Percentiles rank a stretch among this genome's conserved stretches.
Conservation (phyloP, 2,329 filamentous ascomycete genomes). For the Diplodia intermedia region DNA sequence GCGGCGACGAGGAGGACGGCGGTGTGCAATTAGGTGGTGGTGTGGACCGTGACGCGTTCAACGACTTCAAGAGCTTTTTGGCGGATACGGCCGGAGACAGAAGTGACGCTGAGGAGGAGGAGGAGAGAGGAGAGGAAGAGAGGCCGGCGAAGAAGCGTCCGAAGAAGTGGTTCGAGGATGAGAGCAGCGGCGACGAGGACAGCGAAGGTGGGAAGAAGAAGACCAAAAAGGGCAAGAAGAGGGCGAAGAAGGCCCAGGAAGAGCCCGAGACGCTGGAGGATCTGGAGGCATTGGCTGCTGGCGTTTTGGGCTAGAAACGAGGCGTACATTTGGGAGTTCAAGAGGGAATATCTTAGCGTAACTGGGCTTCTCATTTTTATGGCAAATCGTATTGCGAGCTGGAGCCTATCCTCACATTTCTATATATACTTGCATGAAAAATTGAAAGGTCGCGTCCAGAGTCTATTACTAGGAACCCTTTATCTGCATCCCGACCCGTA, state of each 20-base stretch:
- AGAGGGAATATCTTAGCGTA: constrained; percentile 5
- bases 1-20: constrained; percentile 41
- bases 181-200: constrained; percentile 56
- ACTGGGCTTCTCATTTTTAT: background rate
- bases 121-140: constrained; percentile 33
- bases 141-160: constrained; percentile 65
- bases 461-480: too few relatives aligned
- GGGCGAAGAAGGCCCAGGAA: constrained; percentile 61
- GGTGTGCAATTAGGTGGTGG: constrained; percentile 43
- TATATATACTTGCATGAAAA: background rate
- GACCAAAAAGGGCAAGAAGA: constrained; percentile 49
- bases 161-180: constrained; percentile 82
- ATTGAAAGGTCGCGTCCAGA: too few relatives aligned
- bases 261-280: constrained; percentile 82
- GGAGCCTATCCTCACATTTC: background rate
- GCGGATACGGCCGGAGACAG: constrained; percentile 14
- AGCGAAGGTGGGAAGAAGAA: constrained; percentile 45
- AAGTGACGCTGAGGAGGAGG: constrained; percentile 39
- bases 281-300: constrained; percentile 76
- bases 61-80: constrained; percentile 29
- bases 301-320: constrained; percentile 61
- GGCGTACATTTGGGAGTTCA: background rate
- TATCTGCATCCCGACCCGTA: too few relatives aligned
- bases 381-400: background rate
- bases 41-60: constrained; percentile 33